A percentile compares a stretch with the other conserved stretches of the same genome.
Evolutionary conservation across 345 rosid species (phyloP).

Genomic region (Salix exigua): DNA sequence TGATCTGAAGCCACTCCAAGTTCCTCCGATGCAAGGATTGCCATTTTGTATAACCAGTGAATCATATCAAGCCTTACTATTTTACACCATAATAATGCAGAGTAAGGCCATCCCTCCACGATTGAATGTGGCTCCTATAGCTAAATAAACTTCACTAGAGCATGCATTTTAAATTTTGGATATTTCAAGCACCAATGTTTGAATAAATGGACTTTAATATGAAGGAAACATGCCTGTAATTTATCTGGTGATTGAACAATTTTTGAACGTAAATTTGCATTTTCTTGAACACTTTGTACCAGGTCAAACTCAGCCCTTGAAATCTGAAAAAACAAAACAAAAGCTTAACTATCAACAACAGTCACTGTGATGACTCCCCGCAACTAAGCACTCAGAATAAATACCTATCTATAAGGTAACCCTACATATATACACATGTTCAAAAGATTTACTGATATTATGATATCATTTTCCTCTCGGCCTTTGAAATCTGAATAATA

Average conservation of each 20-base stretch:
- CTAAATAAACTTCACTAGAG: not conserved
- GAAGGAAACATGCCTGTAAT: slow-evolving; percentile 53
- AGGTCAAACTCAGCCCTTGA: slow-evolving; percentile 74
- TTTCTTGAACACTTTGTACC: slow-evolving; percentile 77
- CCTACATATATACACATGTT: not conserved
- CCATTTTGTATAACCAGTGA: not conserved
- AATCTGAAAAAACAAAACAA: slow-evolving; percentile 44
- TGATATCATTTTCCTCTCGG: too few species aligned
- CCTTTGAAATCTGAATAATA: too few species aligned
- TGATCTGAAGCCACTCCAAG: not conserved
- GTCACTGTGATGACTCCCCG: not conserved
- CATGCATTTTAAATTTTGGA: not conserved
- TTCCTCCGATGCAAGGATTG: not conserved
- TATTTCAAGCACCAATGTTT: not conserved
- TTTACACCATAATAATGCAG: not conserved
- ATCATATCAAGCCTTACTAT: not conserved
- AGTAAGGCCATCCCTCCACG: not conserved
- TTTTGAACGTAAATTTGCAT: slow-evolving; percentile 68
- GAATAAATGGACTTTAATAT: not conserved
- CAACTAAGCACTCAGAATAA: slow-evolving; percentile 4
- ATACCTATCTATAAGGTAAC: not conserved
- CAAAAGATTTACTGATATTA: too few species aligned
- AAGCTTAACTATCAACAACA: slow-evolving; percentile 1
- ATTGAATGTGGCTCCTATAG: not conserved
- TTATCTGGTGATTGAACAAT: slow-evolving; percentile 95